These are phyloP conservation scores for Alternaria arborescens DNA, from an alignment of 2,329 filamentous ascomycete genomes.

Conservation along the genomic window DNA sequence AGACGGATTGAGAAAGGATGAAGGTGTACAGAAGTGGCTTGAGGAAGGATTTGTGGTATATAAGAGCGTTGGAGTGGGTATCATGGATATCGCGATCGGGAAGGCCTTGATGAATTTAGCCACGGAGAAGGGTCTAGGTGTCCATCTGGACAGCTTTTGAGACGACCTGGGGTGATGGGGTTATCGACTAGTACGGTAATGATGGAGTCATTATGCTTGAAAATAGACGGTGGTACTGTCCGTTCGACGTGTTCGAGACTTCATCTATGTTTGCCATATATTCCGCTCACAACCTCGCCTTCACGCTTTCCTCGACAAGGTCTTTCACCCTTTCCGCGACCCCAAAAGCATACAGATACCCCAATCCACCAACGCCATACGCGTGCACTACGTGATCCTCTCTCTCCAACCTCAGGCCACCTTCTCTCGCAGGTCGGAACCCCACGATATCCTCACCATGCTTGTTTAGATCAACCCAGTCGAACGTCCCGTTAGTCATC, in stretches of 20 bases:
- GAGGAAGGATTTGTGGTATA: slow-evolving; percentile 56
- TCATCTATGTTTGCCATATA: background rate
- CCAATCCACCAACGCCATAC: background rate
- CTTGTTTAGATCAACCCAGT: background rate
- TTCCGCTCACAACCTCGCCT: background rate
- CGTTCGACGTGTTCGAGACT: background rate
- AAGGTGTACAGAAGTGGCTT: slow-evolving; percentile 21
- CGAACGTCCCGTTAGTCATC: background rate
- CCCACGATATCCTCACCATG: background rate
- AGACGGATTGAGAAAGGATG: background rate
- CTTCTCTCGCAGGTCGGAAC: background rate
- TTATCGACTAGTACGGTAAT: background rate
- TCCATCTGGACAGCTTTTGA: slow-evolving; percentile 22
- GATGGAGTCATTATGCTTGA: too few relatives aligned
- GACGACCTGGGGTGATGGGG: rapidly evolving
- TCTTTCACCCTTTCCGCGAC: background rate
- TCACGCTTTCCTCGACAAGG: background rate
- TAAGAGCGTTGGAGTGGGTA: slow-evolving; percentile 61
- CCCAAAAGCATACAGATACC: background rate
- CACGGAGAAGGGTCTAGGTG: slow-evolving; percentile 19
- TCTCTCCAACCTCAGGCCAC: background rate
- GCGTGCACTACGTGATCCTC: background rate
- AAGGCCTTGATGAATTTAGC: slow-evolving; percentile 28
- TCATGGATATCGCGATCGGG: slow-evolving; percentile 61
- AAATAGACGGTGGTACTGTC: background rate